These are phyloP conservation scores for Wickerhamiella allomyrinae DNA, from an alignment of 805 yeast genomes.

Conservation along the genomic window DNA sequence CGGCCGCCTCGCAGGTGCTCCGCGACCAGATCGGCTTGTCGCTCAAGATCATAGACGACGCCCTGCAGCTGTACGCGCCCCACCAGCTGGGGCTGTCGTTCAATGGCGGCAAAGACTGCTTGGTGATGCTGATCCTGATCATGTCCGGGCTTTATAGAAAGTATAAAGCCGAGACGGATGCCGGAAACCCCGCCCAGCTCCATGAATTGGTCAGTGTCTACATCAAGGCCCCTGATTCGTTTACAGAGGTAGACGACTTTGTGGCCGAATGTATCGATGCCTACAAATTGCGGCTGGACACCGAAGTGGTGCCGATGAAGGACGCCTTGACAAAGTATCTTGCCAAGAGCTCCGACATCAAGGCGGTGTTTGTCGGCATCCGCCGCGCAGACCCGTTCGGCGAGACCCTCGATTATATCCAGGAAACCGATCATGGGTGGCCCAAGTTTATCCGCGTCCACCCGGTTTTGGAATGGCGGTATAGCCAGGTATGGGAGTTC, in stretches of 20 bases:
- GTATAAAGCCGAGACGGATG: not conserved
- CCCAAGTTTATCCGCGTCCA: conserved; percentile 73
- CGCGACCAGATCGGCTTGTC: conserved; percentile 18
- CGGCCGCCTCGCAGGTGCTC: not conserved
- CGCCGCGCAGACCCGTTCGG: conserved; percentile 83
- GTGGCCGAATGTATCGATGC: conserved; percentile 37
- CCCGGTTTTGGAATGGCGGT: conserved; percentile 82
- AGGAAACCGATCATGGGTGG: conserved; percentile 81
- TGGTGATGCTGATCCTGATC: conserved; percentile 68
- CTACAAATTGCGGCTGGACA: conserved; percentile 40
- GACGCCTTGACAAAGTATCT: conserved; percentile 58
- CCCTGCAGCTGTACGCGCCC: conserved; percentile 12
- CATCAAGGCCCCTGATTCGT: conserved; percentile 60
- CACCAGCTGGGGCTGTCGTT: conserved; percentile 51
- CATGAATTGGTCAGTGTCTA: conserved; percentile 38
- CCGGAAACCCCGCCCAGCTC: not conserved
- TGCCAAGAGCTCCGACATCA: conserved; percentile 34
- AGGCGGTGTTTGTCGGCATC: conserved; percentile 76
- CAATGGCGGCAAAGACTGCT: conserved; percentile 95
- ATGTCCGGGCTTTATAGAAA: conserved; percentile 35
- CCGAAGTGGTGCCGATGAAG: conserved; percentile 35
- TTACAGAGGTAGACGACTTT: conserved; percentile 55
- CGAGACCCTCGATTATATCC: conserved; percentile 39
- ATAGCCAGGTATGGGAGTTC: conserved; percentile 71
- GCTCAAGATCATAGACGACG: conserved; percentile 19